Conservation (phyloP, 495 filamentous ascomycete species). For the Lophiotrema nucula region DNA sequence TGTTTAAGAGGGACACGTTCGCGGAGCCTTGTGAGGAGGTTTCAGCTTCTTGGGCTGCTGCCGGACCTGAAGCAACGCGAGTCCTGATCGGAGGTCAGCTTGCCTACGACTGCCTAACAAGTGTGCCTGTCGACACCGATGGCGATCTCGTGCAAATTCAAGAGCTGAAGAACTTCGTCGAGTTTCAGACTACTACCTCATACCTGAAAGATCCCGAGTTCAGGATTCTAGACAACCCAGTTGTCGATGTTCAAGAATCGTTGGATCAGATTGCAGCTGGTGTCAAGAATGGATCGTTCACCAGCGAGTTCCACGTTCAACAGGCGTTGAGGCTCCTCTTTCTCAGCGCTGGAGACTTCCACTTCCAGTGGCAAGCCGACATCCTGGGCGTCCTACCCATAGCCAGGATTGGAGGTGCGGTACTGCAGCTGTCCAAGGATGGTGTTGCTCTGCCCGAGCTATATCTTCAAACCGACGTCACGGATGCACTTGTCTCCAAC, state of each 20-base stretch:
- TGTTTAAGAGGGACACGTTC: constrained; percentile 1
- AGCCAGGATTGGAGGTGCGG: not conserved
- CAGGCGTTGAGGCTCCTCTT: constrained; percentile 45
- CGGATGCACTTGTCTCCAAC: not conserved
- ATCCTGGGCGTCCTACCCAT: constrained; percentile 1
- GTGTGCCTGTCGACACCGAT: constrained; percentile 46
- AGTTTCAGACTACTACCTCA: constrained; percentile 46
- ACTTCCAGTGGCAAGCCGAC: constrained; percentile 45
- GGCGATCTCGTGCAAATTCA: constrained; percentile 46
- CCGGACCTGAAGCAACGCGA: constrained; percentile 16
- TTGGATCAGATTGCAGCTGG: constrained; percentile 41
- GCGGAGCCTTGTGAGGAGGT: constrained; percentile 43
- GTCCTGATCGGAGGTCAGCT: constrained; percentile 44
- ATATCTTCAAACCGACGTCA: constrained; percentile 7
- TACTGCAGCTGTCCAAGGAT: constrained; percentile 22
- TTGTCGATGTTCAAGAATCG: constrained; percentile 44
- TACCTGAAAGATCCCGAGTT: constrained; percentile 42
- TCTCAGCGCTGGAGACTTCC: constrained; percentile 45
- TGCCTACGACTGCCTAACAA: constrained; percentile 48
- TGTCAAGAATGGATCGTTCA: constrained; percentile 43
- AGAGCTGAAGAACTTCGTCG: constrained; percentile 44
- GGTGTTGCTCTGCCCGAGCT: constrained; percentile 19
- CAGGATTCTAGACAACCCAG: constrained; percentile 45
- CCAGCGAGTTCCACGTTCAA: constrained; percentile 47
- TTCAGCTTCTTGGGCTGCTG: constrained; percentile 44